Evolutionary conservation across 1,284 basidiomycete genomes (phyloP).

Genomic region (Mycena citricolor): DNA sequence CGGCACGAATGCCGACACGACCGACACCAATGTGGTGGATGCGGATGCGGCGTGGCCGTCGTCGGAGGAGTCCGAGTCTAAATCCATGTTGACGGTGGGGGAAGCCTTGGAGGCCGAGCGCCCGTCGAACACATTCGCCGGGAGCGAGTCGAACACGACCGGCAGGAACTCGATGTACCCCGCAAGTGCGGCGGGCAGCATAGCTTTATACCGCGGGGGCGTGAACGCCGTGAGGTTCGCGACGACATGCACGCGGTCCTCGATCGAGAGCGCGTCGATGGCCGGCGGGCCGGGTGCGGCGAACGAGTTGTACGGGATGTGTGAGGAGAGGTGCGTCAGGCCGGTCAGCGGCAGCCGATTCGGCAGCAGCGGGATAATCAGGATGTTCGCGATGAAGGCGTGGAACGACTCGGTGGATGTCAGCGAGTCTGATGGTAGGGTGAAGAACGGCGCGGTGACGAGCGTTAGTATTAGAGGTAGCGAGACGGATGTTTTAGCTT

Average conservation of each 20-base stretch:
- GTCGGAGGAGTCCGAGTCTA: slow-evolving; percentile 43
- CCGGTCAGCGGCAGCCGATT: slow-evolving; percentile 61
- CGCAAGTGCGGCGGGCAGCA: slow-evolving; percentile 43
- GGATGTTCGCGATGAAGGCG: slow-evolving; percentile 46
- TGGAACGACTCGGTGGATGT: slow-evolving; percentile 35
- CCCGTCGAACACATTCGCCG: slow-evolving; percentile 50
- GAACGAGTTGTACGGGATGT: slow-evolving; percentile 22
- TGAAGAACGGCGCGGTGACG: slow-evolving; percentile 37
- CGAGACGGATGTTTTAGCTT: slow-evolving; percentile 38
- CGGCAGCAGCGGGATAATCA: slow-evolving; percentile 64
- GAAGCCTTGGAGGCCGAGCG: slow-evolving; percentile 26
- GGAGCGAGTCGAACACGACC: slow-evolving; percentile 51
- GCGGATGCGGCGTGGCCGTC: slow-evolving; percentile 33
- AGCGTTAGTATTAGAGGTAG: slow-evolving; percentile 45
- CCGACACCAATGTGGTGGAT: slow-evolving; percentile 35
- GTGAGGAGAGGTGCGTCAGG: slow-evolving; percentile 42
- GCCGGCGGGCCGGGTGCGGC: slow-evolving; percentile 21
- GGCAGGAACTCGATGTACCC: slow-evolving; percentile 56
- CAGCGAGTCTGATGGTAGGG: slow-evolving; percentile 30
- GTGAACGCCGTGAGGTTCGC: slow-evolving; percentile 65
- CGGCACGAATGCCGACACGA: slow-evolving; percentile 38
- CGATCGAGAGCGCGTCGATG: slow-evolving; percentile 20
- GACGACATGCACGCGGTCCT: slow-evolving; percentile 54
- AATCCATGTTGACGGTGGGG: slow-evolving; percentile 22
- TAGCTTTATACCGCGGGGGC: slow-evolving; percentile 49